These are phyloP conservation scores for Herpetomonas tarakana DNA, from an alignment of 208 protist genomes.

Conservation along the genomic window DNA sequence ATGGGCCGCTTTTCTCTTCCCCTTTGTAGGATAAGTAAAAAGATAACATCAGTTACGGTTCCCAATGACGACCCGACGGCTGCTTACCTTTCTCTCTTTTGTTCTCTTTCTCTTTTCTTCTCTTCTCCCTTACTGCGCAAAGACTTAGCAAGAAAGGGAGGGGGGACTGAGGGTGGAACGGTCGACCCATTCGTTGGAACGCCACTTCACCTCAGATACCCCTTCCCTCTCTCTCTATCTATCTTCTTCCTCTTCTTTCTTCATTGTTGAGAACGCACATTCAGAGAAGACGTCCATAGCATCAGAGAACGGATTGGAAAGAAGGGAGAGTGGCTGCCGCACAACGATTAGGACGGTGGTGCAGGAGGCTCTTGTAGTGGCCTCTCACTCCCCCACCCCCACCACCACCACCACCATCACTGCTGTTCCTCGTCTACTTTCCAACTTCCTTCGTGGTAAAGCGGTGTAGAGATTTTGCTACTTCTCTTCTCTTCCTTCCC, in stretches of 20 bases:
- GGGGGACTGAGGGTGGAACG: background rate
- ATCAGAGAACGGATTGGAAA: background rate
- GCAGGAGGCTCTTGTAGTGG: no score
- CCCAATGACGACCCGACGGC: background rate
- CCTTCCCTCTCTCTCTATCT: conserved; percentile 1
- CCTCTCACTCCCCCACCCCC: no score
- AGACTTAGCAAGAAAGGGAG: background rate
- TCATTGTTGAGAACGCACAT: no score
- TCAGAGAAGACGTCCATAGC: background rate
- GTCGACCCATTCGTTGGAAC: background rate
- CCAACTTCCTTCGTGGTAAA: background rate
- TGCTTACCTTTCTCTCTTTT: background rate
- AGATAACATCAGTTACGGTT: conserved; percentile 1
- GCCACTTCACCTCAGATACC: background rate
- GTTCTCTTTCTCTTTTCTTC: background rate
- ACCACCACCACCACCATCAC: no score
- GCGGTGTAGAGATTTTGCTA: conserved; percentile 1
- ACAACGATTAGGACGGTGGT: no score
- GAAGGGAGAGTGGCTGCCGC: background rate
- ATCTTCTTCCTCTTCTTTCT: background rate
- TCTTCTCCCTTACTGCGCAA: no score
- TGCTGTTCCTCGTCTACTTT: no score
- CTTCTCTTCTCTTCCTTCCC: background rate
- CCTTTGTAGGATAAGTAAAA: conserved; percentile 9
- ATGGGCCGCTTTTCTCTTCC: conserved; percentile 5